These are phyloP conservation scores for Brassica nigra DNA, from an alignment of 345 rosid genomes.

Conservation along the genomic window DNA sequence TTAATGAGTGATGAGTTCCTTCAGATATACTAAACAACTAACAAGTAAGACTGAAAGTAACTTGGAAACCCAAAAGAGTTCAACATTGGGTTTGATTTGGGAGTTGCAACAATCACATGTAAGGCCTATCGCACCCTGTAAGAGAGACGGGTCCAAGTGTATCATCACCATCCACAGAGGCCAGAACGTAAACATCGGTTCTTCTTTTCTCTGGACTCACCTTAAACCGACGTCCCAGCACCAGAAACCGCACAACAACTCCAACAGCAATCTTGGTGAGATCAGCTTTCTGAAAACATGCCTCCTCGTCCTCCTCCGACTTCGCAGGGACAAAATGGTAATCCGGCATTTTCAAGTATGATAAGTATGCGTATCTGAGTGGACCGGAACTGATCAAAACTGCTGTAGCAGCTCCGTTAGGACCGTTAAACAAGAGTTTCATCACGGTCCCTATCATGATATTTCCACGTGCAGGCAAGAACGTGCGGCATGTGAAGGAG, in stretches of 20 bases:
- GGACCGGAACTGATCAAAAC: slow-evolving; percentile 30
- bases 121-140: slow-evolving; percentile 34
- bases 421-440: not conserved
- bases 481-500: slow-evolving; percentile 42
- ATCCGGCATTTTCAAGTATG: slow-evolving; percentile 27
- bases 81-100: not conserved
- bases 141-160: slow-evolving; percentile 40
- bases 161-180: slow-evolving; percentile 25
- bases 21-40: not conserved
- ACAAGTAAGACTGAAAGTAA: slow-evolving; percentile 1
- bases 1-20: not conserved
- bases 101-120: slow-evolving; percentile 22
- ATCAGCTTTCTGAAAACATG: slow-evolving; percentile 32
- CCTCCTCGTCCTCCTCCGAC: not conserved
- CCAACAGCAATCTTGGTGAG: slow-evolving; percentile 34
- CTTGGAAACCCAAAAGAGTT: slow-evolving; percentile 3
- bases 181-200: slow-evolving; percentile 32
- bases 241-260: slow-evolving; percentile 33
- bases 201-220: slow-evolving; percentile 13
- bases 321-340: slow-evolving; percentile 23
- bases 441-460: slow-evolving; percentile 36
- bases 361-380: slow-evolving; percentile 33
- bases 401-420: slow-evolving; percentile 12
- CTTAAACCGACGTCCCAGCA: slow-evolving; percentile 32
- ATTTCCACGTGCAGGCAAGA: slow-evolving; percentile 36